Base-by-base conservation (phyloP, 176 grass and related monocot species). In the Tillandsia leiboldiana region DNA sequence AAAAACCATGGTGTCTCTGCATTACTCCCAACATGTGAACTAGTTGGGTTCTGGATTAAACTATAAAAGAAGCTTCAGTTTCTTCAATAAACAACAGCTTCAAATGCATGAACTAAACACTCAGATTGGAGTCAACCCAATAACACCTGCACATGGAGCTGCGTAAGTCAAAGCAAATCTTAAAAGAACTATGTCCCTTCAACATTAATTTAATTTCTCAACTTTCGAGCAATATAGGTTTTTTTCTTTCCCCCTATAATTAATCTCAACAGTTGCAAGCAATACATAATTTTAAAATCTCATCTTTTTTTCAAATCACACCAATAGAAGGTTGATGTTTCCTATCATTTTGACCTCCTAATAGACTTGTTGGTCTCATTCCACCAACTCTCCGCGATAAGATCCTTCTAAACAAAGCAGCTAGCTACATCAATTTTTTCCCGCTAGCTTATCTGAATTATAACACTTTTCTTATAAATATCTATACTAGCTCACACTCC, bases 61-160 rank as follows among this genome's bases (percentile, higher is more conserved):
- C 54, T 59, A 59, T 1, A 59, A 59, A 15, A 59, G 14, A 59
- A 17, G n/a, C 14, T 59, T 42, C 33, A 42, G 54, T 59, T 59
- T n/a, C 13, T 59, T 14, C 54, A 59, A 8, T 4, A 17, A 9
- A 59, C 54, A 17, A 11, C 61, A 73, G 67, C 50, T 57, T 61
- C 61, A 12, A 66, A 66, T 23, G 27, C 53, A 83, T 42, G 20
- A 71, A 62, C 29, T 27, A 24, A 62, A 26, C 18, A 70, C 48
- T 72, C 80, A 87, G 75, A 85, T 11, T 17, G 88, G 85, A 28
- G 92, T 96, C 76, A 92, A 76, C 23, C 92, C 92, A 77, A 96
- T 81, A 74, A 96, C 92, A 78, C 92, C 92, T 96, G 88, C 63
- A 54, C 24, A 91, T 49, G 26, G 58, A 81, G 49, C 0, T 72